Base-by-base conservation (phyloP, 2,329 filamentous ascomycete genomes). In the Cytospora chrysosperma region DNA sequence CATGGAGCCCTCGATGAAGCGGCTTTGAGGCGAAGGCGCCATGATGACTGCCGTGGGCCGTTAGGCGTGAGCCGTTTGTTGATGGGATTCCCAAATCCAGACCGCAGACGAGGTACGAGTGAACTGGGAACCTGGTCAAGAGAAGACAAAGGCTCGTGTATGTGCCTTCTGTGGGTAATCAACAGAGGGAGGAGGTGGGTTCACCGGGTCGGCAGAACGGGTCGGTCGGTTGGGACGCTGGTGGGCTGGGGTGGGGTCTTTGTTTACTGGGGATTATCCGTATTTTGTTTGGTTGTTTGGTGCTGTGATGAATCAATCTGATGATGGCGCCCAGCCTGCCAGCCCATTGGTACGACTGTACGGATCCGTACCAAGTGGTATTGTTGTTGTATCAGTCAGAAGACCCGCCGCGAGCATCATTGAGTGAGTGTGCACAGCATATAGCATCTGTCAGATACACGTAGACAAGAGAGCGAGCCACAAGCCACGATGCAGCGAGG, bases 1-100 rank as follows among this genome's bases (percentile, higher is more conserved):
- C 91, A 97, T 94, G 71, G 89, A 94, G 49, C 90, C 93, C 76
- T 97, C 93, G 43, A 88, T 71, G 83, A 96, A 80, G 76, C 86
- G 73, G 78, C 85, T 79, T 69, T 75, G 75, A 50, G 63, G 60
- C 10, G 70, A 66, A 5, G 66, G 65, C 30, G 57, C 53, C 21
- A 68, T 67, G 15, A 47, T 64, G 51, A 56, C 15, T 59, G 50
- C 40, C 53, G 60, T 53, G n/a, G 7, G 47, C 28, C 67, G 64
- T 24, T 21, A 57, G 56, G 37, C 43, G 43, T 61, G 54, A 56
- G 40, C 32, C 49, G 60, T 53, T 13, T 17, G n/a, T 21, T 12
- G 43, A 43, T 60, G 50, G 51, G 47, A 55, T 49, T 55, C 50
- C 59, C 59, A 34, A 27, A 47, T 47, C 19, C 43, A 47, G 43